Evolutionary conservation across 345 rosid species (phyloP), one percentile per base, ranked within the genome.

Genomic region (Lenwebbia sp.): DNA sequence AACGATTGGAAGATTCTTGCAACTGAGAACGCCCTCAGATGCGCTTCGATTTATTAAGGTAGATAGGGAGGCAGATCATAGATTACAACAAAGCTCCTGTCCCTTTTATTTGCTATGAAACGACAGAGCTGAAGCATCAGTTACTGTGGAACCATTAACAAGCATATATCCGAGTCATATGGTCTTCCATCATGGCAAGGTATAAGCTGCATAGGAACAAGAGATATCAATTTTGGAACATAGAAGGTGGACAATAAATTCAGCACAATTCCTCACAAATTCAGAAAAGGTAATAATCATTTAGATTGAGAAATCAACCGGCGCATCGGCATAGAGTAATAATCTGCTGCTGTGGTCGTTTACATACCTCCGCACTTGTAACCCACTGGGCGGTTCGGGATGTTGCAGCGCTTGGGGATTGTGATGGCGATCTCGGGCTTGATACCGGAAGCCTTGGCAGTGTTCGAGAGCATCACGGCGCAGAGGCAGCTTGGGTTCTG

Each of bases 381-480:
- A 60, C 98, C 98, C 21, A 95, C 92, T 6, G 98, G 98, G 83
- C 96, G 98, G 89, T 91, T 86, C 53, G 90, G 89, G 41, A 96
- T 84, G 91, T 95, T 93, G 94, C 98, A 95, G 57, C 96, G 95
- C 84, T 95, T 93, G 53, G 99, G 98, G 82, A 97, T 93, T 89
- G 98, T 95, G 83, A 97, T 86, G 51, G 99, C 97, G 65, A 92
- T 84, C 82, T 92, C 95, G 2, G 96, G 95, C 89, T 94, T 92
- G 87, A 91, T 86, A 10, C 99, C 99, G 7, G 94, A 91, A 53
- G 88, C 91, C 75, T 90, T 94, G 52, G 97, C 97, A 7, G 94
- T 95, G 82, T 95, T 90, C 5, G 98, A 95, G 56, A 95, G 97
- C 96, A 96, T 92, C 49, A 93, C 98, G 41, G 98, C 96, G 40